Evolutionary conservation across 2,329 filamentous ascomycete species (phyloP).

Genomic region (Rutstroemia sp.): DNA sequence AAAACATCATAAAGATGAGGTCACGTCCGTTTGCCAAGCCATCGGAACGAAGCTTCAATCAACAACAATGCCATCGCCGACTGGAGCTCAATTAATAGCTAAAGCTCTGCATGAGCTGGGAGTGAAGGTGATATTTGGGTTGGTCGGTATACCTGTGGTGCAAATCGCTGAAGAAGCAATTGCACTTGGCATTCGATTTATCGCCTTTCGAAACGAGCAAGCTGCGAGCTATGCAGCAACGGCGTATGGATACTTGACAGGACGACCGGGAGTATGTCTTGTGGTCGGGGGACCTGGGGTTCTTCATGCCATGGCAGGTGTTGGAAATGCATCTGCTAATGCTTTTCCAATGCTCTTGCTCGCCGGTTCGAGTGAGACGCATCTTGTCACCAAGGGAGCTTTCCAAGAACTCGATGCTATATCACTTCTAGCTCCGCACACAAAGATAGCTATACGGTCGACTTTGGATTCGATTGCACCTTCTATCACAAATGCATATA

Average conservation of each 20-base stretch:
- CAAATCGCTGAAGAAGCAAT: constrained; percentile 51
- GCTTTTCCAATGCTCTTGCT: constrained; percentile 47
- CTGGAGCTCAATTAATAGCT: constrained; percentile 24
- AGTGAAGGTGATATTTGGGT: constrained; percentile 26
- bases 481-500: constrained; percentile 43
- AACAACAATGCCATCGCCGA: not conserved
- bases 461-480: constrained; percentile 38
- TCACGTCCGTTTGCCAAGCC: too few species aligned
- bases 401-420: constrained; percentile 53
- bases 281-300: constrained; percentile 53
- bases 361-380: constrained; percentile 45
- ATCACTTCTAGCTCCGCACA: constrained; percentile 43
- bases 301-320: constrained; percentile 49
- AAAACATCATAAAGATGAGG: too few species aligned
- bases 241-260: constrained; percentile 51
- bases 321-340: constrained; percentile 45
- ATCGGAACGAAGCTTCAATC: not conserved
- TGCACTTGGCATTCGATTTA: constrained; percentile 48
- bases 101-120: constrained; percentile 23
- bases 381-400: constrained; percentile 43
- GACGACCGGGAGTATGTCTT: constrained; percentile 47
- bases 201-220: constrained; percentile 52
- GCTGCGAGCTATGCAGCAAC: constrained; percentile 50
- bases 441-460: constrained; percentile 42
- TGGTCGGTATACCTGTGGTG: constrained; percentile 35